Evolutionary conservation across 1,284 basidiomycete species (phyloP).

Genomic region (Austroboletus niveus): DNA sequence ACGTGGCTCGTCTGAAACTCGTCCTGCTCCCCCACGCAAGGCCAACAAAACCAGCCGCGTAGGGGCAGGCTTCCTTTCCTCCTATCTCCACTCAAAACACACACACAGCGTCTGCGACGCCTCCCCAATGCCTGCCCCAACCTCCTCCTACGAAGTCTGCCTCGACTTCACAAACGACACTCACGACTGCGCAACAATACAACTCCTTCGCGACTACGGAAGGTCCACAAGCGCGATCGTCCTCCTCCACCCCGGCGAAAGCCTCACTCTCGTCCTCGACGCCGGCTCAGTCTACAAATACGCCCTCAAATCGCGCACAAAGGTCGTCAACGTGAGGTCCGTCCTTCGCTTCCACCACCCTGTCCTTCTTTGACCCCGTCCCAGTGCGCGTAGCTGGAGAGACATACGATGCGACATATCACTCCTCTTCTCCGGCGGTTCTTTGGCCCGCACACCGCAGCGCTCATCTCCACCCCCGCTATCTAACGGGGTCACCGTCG

Average conservation of each 20-base stretch:
- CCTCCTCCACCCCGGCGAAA: slow-evolving; percentile 60
- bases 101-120: slow-evolving; percentile 25
- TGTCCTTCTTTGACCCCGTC: slow-evolving; percentile 7
- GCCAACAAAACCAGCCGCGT: slow-evolving; percentile 31
- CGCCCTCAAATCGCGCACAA: slow-evolving; percentile 60
- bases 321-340: slow-evolving; percentile 69
- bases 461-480: slow-evolving; percentile 32
- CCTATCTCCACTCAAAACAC: slow-evolving; percentile 12
- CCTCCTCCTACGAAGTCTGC: slow-evolving; percentile 53
- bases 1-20: slow-evolving; percentile 36
- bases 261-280: slow-evolving; percentile 62
- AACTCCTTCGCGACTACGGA: slow-evolving; percentile 64
- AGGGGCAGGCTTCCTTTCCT: slow-evolving; percentile 24
- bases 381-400: slow-evolving; percentile 64
- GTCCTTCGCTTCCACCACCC: slow-evolving; percentile 21
- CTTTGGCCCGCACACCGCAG: slow-evolving; percentile 29
- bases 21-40: slow-evolving; percentile 30
- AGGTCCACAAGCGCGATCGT: slow-evolving; percentile 52
- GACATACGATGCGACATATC: slow-evolving; percentile 61
- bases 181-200: slow-evolving; percentile 59
- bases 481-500: slow-evolving; percentile 58
- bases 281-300: slow-evolving; percentile 68
- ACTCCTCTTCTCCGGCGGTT: slow-evolving; percentile 49
- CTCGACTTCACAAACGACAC: slow-evolving; percentile 71
- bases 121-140: slow-evolving; percentile 45